Base-by-base conservation (phyloP, 2,329 filamentous ascomycete species). In the Boeremia lycopersici region DNA sequence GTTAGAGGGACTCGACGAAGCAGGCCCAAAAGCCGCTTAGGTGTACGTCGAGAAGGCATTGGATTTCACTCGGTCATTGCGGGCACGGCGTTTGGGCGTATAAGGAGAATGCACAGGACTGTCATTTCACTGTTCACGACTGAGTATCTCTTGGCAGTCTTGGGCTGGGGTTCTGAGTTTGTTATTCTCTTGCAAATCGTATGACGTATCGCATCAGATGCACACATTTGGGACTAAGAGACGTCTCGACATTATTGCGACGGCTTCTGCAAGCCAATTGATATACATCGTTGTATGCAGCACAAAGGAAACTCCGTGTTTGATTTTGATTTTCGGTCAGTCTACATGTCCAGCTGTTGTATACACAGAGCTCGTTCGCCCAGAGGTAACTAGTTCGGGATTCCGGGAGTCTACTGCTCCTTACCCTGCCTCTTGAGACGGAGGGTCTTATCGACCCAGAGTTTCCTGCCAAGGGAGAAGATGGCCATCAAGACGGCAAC, bases 1-100 rank as follows among this genome's bases (percentile, higher is more conserved):
- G 30, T 79, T 99, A 6, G 93, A 98, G 74, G 91, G 90, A 13
- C 80, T 98, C 49, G 96, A 98, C 76, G 90, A 98, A 67, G 96
- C 93, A 50, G 96, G 96, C 8, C 95, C 95, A 11, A 93, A 90
- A 75, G 88, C 84, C 49, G 87, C 85, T 69, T 95, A 23, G 41
- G 26, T 10, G 36, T 6, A 8, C 19, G 19, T 11, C 6, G 17
- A 3, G 7, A 13, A n/a, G 19, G 28, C 15, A n/a, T 36, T 10
- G 11, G 12, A 4, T 29, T 45, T 34, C 28, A 34, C 29, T 33
- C 15, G 23, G 17, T 40, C 46, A 52, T 17, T 30, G 40, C 35
- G 43, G 53, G 53, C 51, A 56, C 45, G 64, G 65, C 55, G 65
- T 67, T 67, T 36, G 39, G 65, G 65, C 54, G 65, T 57, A 59